These are phyloP conservation scores for Podochytrium sp. DNA, from an alignment of 192 early-diverging fungal species.

Conservation along the genomic window DNA sequence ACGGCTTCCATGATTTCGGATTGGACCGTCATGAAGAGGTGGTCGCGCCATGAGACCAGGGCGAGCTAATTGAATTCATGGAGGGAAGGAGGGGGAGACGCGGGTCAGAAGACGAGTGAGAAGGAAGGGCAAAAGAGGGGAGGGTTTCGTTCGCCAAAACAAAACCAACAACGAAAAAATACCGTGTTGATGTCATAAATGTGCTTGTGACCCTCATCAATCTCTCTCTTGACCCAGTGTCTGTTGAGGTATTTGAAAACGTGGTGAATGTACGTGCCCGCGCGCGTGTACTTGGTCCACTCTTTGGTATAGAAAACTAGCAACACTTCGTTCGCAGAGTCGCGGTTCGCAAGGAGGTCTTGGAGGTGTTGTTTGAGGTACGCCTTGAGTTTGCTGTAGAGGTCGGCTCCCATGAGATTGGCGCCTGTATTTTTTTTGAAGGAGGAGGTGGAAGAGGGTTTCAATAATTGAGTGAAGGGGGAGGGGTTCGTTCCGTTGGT, in stretches of 20 bases:
- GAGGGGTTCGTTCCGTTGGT: background rate
- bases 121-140: no score
- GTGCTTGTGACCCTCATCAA: conserved; percentile 87
- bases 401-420: conserved; percentile 62
- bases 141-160: no score
- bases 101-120: no score
- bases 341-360: conserved; percentile 57
- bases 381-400: conserved; percentile 65
- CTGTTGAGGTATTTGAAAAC: conserved; percentile 94
- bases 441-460: no score
- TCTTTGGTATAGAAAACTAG: conserved; percentile 85
- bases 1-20: conserved; percentile 75
- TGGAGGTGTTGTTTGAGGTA: conserved; percentile 59
- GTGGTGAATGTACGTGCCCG: conserved; percentile 83
- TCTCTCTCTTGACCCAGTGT: conserved; percentile 96
- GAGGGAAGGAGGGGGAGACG: no score
- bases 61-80: no score
- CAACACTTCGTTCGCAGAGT: conserved; percentile 77
- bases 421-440: no score
- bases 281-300: conserved; percentile 90
- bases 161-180: conserved; percentile 29
- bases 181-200: conserved; percentile 94
- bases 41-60: conserved; percentile 85
- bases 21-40: conserved; percentile 71
- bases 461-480: conserved; percentile 27